These are phyloP conservation scores for Phyllosticta citriasiana DNA, from an alignment of 2,329 filamentous ascomycete species.

Conservation along the genomic window DNA sequence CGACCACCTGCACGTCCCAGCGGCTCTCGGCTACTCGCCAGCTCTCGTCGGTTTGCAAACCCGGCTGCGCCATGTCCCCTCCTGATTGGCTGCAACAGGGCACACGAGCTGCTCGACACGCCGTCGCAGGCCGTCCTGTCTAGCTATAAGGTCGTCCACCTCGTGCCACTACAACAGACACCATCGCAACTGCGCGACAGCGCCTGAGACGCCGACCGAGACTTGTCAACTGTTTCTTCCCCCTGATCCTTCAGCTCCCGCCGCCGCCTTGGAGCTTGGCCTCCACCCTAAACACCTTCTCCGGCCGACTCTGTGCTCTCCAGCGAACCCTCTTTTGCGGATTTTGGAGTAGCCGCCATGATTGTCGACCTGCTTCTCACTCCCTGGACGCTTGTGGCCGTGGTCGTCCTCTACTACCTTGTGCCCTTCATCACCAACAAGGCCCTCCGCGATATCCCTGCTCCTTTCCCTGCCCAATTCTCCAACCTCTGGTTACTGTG, in stretches of 20 bases:
- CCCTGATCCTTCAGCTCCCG: not conserved
- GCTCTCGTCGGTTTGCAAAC: not conserved
- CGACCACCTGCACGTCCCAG: not conserved
- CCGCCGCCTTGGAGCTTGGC: not conserved
- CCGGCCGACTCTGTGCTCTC: not conserved
- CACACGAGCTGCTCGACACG: not conserved
- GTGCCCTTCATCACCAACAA: conserved; percentile 51
- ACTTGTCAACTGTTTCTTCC: not conserved
- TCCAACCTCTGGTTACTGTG: conserved; percentile 72
- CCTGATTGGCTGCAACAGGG: not conserved
- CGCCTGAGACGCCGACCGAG: not conserved
- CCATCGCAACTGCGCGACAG: not conserved
- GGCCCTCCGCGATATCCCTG: conserved; percentile 47
- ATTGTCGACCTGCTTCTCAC: conserved; percentile 33
- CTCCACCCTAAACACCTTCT: not conserved
- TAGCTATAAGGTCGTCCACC: not conserved
- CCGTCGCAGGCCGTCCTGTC: not conserved
- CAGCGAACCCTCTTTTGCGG: not conserved
- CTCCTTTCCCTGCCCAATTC: conserved; percentile 56
- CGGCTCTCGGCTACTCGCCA: conserved; percentile 7
- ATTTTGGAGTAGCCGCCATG: not conserved
- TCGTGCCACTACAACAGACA: not conserved
- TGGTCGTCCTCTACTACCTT: conserved; percentile 46
- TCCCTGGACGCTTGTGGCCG: conserved; percentile 38
- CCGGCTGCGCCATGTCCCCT: not conserved